Base-by-base conservation (phyloP, 768 basidiomycete genomes). In the Leccinum boreale region DNA sequence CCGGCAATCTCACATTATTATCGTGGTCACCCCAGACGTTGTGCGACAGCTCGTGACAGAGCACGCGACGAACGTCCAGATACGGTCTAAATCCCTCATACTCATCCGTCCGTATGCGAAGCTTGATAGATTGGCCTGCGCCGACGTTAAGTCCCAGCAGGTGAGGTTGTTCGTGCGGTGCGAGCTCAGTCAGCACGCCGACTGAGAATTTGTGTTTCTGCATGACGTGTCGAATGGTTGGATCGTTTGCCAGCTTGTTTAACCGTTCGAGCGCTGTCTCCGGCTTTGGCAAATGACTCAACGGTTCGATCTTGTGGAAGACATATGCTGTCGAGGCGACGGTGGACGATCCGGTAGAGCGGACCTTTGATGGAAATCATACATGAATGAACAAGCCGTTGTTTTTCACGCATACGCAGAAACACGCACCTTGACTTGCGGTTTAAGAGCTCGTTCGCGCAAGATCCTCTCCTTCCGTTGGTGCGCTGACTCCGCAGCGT, bases 31-130 rank as follows among this genome's bases (percentile, higher is more conserved):
- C 75, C 82, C 84, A 88, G 0, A 87, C 80, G 63, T 90, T 91
- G 68, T 92, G 89, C 21, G 89, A 75, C 36, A 91, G 73, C 66
- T 91, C 90, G 67, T 92, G 90, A 63, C 88, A 90, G 3, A 91
- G 75, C 39, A 90, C 87, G 15, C 80, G 77, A 51, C 89, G 76
- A 23, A 87, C 76, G 1, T 89, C 85, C 15, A 70, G 74, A 63
- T 91, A 92, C 9, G 77, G 65, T 52, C 87, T 76, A 65, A 90
- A 89, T 10, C 89, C 90, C 59, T 89, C 87, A 63, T 89, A 90
- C 4, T 69, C 73, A 64, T 90, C 79, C 19, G 89, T 90, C 19
- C 90, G 76, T 50, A 91, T 66, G 17, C 89, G 81, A 3, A 91
- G 72, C 66, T 85, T 86, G 62, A 92, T 89, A 21, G 77, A 72